phyloP scores from a whole-genome alignment of 805 yeast species.

The Wickerhamiella domercqiae region DNA sequence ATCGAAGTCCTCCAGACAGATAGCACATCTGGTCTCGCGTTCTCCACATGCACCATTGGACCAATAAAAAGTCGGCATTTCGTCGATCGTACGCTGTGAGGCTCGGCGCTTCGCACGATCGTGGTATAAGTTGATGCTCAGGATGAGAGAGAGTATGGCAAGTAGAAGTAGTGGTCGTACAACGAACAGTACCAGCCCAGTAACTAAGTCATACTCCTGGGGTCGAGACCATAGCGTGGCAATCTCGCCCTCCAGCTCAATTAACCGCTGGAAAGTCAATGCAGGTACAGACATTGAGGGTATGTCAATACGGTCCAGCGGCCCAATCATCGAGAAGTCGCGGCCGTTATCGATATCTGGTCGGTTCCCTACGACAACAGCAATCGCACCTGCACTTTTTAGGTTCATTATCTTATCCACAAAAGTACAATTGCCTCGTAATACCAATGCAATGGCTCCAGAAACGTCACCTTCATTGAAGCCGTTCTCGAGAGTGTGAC shows the following conservation, averaged over 20 bases:
- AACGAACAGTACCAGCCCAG: conserved; percentile 25
- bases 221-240: conserved; percentile 11
- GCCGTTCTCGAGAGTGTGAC: neutral
- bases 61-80: conserved; percentile 27
- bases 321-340: neutral
- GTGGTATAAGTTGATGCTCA: conserved; percentile 24
- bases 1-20: conserved; percentile 42
- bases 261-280: conserved; percentile 27
- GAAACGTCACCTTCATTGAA: too few species aligned
- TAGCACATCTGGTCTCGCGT: conserved; percentile 31
- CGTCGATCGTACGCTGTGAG: conserved; percentile 24
- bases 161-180: conserved; percentile 29
- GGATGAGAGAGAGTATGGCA: conserved; percentile 23
- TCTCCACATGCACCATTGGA: conserved; percentile 1
- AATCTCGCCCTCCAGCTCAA: conserved; percentile 3
- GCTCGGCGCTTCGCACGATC: conserved; percentile 24
- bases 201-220: conserved; percentile 16
- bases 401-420: conserved; percentile 35
- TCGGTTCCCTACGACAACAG: conserved; percentile 45
- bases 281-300: conserved; percentile 40
- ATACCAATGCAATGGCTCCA: conserved; percentile 23
- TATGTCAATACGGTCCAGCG: conserved; percentile 30
- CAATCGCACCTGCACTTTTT: conserved; percentile 32
- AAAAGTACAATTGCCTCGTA: conserved; percentile 42
- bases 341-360: conserved; percentile 27